phyloP scores from a whole-genome alignment of 139 green algal species.

The Eudorina sp. region DNA sequence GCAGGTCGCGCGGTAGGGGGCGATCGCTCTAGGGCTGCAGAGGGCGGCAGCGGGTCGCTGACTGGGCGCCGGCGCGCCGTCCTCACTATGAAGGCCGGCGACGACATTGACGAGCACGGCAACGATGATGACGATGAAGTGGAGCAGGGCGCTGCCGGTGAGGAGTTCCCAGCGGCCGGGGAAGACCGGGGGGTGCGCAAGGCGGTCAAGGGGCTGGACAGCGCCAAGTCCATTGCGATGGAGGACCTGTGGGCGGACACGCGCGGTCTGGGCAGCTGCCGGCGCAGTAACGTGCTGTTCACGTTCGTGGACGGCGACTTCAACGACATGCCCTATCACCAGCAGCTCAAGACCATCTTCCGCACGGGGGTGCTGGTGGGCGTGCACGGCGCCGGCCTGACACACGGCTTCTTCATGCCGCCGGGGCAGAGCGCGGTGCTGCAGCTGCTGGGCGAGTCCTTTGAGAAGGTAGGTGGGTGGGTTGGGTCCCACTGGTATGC shows the following conservation, averaged over 20 bases:
- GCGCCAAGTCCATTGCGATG: neutral
- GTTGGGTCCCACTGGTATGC: no score
- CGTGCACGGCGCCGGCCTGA: constrained; percentile 43
- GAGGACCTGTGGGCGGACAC: constrained; percentile 1
- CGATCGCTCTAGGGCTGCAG: no score
- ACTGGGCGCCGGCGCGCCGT: no score
- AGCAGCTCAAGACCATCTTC: constrained; percentile 32
- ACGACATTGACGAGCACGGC: neutral
- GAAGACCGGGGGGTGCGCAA: neutral
- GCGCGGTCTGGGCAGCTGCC: neutral
- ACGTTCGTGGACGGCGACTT: constrained; percentile 45
- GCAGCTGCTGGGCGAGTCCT: constrained; percentile 44
- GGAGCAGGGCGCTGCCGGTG: neutral
- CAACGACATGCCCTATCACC: constrained; percentile 39
- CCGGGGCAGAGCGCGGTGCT: constrained; percentile 29
- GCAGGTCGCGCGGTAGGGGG: no score
- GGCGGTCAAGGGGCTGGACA: neutral
- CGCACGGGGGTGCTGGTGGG: constrained; percentile 34
- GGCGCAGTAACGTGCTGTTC: constrained; percentile 30
- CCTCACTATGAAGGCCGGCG: no score
- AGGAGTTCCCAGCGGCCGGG: neutral
- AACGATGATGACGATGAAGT: constrained; percentile 11
- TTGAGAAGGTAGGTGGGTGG: constrained; percentile 23
- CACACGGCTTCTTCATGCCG: constrained; percentile 41
- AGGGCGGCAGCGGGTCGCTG: no score